Percentiles rank a stretch among this genome's conserved stretches.
phyloP scores from a whole-genome alignment of 2,329 filamentous ascomycete species.

The Neurospora crassa region DNA sequence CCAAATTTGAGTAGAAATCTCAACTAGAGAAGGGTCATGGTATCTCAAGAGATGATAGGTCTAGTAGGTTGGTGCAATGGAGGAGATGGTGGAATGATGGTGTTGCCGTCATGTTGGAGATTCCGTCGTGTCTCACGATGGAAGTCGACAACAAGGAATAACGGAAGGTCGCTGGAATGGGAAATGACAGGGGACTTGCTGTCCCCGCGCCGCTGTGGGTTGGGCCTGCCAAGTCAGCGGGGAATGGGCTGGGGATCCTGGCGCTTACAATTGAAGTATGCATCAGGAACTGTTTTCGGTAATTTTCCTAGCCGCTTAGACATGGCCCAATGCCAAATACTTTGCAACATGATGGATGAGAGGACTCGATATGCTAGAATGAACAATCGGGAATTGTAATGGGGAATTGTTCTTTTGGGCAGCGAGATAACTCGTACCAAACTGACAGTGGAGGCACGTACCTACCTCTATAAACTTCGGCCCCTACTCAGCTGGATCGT shows the following conservation, averaged over 20 bases:
- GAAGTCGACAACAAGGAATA: neutral
- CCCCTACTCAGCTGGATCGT: too few relatives aligned
- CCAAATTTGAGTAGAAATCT: neutral
- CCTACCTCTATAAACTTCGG: too few relatives aligned
- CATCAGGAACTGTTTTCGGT: neutral
- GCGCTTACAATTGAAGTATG: neutral
- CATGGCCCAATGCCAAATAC: neutral
- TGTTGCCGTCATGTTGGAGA: neutral
- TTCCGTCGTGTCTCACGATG: neutral
- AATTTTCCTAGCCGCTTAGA: neutral
- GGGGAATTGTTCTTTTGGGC: too few relatives aligned
- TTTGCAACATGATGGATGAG: too few relatives aligned
- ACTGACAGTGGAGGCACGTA: too few relatives aligned
- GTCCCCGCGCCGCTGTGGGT: neutral
- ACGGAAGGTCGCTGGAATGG: neutral
- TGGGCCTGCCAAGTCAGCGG: neutral
- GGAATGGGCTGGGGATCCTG: neutral
- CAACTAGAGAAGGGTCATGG: neutral
- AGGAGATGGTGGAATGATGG: conserved; percentile 1
- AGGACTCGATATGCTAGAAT: too few relatives aligned
- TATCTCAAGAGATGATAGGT: neutral
- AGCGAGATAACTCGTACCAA: too few relatives aligned
- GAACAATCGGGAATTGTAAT: too few relatives aligned
- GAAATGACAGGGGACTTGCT: neutral
- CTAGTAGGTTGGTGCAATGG: neutral